Evolutionary conservation across 306 rosid genomes (phyloP).

Genomic region (Quercus engelmannii): DNA sequence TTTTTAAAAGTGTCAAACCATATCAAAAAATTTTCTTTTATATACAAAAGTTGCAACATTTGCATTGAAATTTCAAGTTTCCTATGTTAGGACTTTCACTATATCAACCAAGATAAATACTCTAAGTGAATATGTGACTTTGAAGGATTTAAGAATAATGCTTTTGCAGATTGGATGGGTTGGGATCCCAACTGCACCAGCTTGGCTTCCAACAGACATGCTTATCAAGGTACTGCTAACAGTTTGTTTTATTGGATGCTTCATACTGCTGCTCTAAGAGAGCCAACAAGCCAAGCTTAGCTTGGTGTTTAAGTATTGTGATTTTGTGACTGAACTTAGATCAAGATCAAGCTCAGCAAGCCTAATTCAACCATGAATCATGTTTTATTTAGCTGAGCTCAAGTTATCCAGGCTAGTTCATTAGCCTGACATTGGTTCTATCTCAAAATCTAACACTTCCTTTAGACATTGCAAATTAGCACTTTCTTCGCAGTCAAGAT

Average conservation of each 20-base stretch:
- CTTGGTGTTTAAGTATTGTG: neutral
- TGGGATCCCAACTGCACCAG: constrained; percentile 94
- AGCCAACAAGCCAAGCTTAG: neutral
- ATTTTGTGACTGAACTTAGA: neutral
- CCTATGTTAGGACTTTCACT: neutral
- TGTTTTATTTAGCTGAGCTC: neutral
- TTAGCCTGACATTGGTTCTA: neutral
- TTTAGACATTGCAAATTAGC: neutral
- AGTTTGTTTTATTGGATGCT: neutral
- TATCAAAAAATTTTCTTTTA: neutral
- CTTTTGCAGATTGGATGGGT: constrained; percentile 78
- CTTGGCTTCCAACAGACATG: constrained; percentile 97
- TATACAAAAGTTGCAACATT: neutral
- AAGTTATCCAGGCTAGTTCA: neutral
- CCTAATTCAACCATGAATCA: neutral
- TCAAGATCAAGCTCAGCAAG: neutral
- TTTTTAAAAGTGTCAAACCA: neutral
- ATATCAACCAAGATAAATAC: neutral
- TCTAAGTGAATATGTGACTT: neutral
- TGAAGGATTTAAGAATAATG: neutral
- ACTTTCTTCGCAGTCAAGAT: neutral
- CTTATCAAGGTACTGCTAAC: constrained; percentile 68
- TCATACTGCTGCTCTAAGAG: neutral
- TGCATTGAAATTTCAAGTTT: neutral
- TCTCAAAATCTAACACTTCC: neutral